Evolutionary conservation across 1,139 yeast species (phyloP), one percentile per base, ranked within the genome.

Genomic region (Zhuliangozyma blackwelliae): DNA sequence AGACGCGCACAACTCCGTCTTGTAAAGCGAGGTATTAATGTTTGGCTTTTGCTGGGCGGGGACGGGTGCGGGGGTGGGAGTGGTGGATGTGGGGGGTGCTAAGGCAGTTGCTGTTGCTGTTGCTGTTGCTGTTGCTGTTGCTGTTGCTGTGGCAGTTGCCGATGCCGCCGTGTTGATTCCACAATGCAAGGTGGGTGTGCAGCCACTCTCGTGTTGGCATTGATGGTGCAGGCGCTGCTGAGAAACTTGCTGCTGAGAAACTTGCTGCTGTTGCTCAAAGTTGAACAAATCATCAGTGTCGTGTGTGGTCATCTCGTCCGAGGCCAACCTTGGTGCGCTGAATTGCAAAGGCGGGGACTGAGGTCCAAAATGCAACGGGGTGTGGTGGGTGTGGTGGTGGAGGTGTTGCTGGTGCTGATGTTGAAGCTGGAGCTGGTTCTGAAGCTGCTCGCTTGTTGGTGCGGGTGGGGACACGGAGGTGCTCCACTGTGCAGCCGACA

Each of bases 1-100:
- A 28, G 90, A 80, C 27, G 82, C 86, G 61, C 97, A 89, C 42
- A 89, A 72, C 61, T 89, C 97, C 0, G 97, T 89, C 65, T 89
- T 89, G 73, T 88, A 89, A 34, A 89, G 70, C 45, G 77, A 83
- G 36, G 85, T 81, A 56, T 84, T 85, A 40, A 82, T 73, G 23
- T 22, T 22, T 7, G 23, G 7, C 23, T 22, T 22, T 16, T 16
- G 16, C 16, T 22, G 40, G 35, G 21, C 29, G 36, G 12, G 34
- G 33, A 12, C 31, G 35, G 16, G 13, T 38, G 23, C 34, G 39
- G 21, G 19, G 4, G 10, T 13, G 22, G 21, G 27, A 23, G 28
- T 25, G 32, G 30, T 25, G 11, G 21, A 9, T 25, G 28, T 32
- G 36, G 12, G 23, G 29, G 12, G 20, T 16, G 16, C 16, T 16